These are phyloP conservation scores for Solanum bulbocastanum DNA, from an alignment of 257 asterid species.

Conservation along the genomic window DNA sequence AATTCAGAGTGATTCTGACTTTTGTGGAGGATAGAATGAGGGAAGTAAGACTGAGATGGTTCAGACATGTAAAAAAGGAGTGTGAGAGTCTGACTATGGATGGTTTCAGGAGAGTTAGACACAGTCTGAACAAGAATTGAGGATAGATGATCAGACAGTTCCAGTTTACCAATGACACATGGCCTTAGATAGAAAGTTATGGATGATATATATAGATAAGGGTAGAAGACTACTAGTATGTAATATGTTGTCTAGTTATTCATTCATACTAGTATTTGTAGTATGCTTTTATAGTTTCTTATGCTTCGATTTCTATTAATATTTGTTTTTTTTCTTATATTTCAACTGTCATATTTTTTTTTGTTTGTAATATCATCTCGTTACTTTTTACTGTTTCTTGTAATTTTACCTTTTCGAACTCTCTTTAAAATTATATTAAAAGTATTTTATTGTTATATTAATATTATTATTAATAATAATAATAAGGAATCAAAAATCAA, in stretches of 20 bases:
- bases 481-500: not conserved
- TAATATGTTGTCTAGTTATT: not conserved
- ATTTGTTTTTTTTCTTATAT: not conserved
- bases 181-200: not conserved
- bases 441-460: too few species aligned
- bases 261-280: not conserved
- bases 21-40: not conserved
- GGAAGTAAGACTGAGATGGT: too few species aligned
- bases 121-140: not conserved
- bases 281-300: not conserved
- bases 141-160: not conserved
- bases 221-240: too few species aligned
- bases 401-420: too few species aligned
- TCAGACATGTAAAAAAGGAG: not conserved
- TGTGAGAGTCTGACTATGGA: not conserved
- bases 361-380: not conserved
- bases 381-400: too few species aligned
- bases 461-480: too few species aligned
- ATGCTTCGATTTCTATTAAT: not conserved
- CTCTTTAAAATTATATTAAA: too few species aligned
- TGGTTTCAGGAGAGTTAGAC: not conserved
- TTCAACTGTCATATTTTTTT: not conserved
- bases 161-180: not conserved
- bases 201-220: too few species aligned
- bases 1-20: not conserved